Base-by-base conservation (phyloP, 371 early-diverging fungal genomes). In the Parasitella parasitica region DNA sequence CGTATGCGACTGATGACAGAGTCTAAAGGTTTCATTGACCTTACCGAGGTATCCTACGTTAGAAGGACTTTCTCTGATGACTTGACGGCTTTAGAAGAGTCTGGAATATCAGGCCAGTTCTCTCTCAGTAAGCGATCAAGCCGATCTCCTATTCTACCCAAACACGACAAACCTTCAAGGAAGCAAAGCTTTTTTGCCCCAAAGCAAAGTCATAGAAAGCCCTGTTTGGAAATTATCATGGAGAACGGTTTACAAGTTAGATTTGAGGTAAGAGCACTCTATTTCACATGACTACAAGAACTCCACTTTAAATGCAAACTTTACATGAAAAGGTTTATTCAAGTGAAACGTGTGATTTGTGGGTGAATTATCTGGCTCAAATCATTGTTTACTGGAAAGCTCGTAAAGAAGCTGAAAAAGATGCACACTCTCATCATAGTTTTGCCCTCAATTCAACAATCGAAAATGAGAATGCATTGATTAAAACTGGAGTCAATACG, bases 301-400 rank as follows among this genome's bases (percentile, higher is more conserved):
- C 35, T 5, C 6, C 37, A 27, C 9, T 20, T 13, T 4, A 8
- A 32, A 32, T 32, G 32, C 32, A 32, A n/a, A 3, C 7, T 15
- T n/a, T 30, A 8, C 50, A 59, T n/a, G 53, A n/a, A n/a, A n/a
- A 80, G 67, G 73, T 81, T 6, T 76, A 67, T 36, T 78, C 78
- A 3, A 58, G 63, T n/a, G 77, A 78, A 22, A 77, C 80, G 0
- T 80, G 80, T 22, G 75, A 79, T 55, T 61, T 76, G 24, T 87
- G 87, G 87, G 71, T 85, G 4, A 69, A 72, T 4, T 75, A 76
- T 30, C 54, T 87, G 20, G 54, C 75, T 4, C 70, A 75, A 13
- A 56, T 87, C 2, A 63, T 77, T 1, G 59, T 75, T 0, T 87
- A 87, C 39, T 86, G 84, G 83, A 75, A 75, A 35, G 78, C 80